Evolutionary conservation across 176 grass and related monocot genomes (phyloP).

Genomic region (Carex kokanica): DNA sequence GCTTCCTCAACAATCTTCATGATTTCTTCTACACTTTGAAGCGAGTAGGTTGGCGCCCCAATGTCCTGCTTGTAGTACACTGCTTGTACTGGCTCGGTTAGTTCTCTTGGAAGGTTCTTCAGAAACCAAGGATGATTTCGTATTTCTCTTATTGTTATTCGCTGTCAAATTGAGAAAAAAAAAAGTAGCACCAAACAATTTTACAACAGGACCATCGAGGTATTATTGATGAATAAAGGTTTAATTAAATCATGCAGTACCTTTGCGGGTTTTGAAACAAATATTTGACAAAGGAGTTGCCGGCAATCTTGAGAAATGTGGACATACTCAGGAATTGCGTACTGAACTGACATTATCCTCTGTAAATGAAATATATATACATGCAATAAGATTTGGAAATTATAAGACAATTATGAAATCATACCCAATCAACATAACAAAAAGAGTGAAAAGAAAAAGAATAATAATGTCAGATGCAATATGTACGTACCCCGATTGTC

Average conservation of each 20-base stretch:
- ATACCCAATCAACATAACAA: not conserved
- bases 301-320: conserved; percentile 82
- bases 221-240: not conserved
- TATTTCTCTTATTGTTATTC: conserved; percentile 89
- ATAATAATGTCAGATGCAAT: not conserved
- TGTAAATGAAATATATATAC: conserved; percentile 25
- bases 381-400: not conserved
- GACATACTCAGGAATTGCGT: conserved; percentile 75
- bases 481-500: conserved; percentile 76
- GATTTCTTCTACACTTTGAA: conserved; percentile 74
- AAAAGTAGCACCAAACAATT: not conserved
- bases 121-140: conserved; percentile 89
- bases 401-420: conserved; percentile 26
- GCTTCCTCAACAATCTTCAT: conserved; percentile 76
- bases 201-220: not conserved
- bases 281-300: conserved; percentile 63
- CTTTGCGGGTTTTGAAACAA: conserved; percentile 64
- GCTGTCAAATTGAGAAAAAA: conserved; percentile 34
- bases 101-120: conserved; percentile 82
- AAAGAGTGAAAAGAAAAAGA: not conserved
- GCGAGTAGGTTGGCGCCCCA: conserved; percentile 47
- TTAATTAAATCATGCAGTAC: conserved; percentile 29
- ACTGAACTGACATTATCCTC: conserved; percentile 86
- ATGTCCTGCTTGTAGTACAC: conserved; percentile 75
- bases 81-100: conserved; percentile 62